Conservation (phyloP, 345 rosid genomes). For the Eucalyptus virginea region DNA sequence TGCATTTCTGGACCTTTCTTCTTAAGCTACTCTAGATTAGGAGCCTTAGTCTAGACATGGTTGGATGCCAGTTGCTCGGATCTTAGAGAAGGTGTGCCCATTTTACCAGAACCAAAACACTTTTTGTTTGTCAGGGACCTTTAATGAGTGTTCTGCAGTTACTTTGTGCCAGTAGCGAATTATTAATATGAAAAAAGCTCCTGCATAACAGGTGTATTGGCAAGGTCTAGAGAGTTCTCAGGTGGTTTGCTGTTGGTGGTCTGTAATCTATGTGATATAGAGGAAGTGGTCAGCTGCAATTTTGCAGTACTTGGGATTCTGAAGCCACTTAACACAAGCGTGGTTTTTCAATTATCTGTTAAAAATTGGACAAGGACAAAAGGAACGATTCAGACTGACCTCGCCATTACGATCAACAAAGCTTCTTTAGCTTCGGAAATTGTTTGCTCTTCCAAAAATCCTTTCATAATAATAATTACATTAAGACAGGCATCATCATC, state of each 20-base stretch:
- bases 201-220: not conserved
- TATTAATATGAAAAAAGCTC: not conserved
- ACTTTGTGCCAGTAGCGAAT: not conserved
- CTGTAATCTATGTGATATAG: not conserved
- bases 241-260: not conserved
- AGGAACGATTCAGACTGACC: not conserved
- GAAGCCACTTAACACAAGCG: not conserved
- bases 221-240: not conserved
- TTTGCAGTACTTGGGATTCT: not conserved
- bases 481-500: not conserved
- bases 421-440: not conserved
- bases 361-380: not conserved
- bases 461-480: not conserved
- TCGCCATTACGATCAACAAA: not conserved
- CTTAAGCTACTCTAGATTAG: not conserved
- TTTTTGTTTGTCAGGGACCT: not conserved
- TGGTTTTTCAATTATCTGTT: not conserved
- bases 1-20: not conserved
- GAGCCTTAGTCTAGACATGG: not conserved
- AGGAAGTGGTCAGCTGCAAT: not conserved
- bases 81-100: not conserved
- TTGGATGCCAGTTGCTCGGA: not conserved
- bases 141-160: not conserved
- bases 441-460: not conserved
- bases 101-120: not conserved